Percentiles rank a stretch among this genome's conserved stretches.
phyloP scores from a whole-genome alignment of 176 grass and related monocot genomes.

The Puya raimondii region DNA sequence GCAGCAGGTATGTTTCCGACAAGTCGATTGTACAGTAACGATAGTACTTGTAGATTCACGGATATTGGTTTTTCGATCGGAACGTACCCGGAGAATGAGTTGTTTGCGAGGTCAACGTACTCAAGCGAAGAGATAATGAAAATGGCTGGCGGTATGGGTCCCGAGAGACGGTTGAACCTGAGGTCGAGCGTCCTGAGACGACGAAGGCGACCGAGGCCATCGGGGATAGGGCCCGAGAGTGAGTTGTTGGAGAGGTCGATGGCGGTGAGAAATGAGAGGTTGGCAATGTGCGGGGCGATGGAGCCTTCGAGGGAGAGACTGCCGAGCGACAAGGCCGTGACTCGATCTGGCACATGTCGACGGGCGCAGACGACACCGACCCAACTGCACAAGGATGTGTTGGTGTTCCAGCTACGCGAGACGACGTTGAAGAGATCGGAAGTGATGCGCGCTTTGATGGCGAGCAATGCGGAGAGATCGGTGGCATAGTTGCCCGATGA shows the following conservation, averaged over 20 bases:
- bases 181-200: slow-evolving; percentile 18
- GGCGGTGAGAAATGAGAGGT: slow-evolving; percentile 32
- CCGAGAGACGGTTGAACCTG: slow-evolving; percentile 24
- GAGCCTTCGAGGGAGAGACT: slow-evolving; percentile 12
- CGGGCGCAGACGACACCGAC: slow-evolving; percentile 17
- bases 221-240: slow-evolving; percentile 16
- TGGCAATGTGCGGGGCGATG: slow-evolving; percentile 17
- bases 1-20: slow-evolving; percentile 24
- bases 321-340: slow-evolving; percentile 12
- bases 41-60: slow-evolving; percentile 24
- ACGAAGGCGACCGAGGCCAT: slow-evolving; percentile 9
- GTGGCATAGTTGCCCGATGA: slow-evolving; percentile 1
- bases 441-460: slow-evolving; percentile 27
- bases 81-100: slow-evolving; percentile 27
- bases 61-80: slow-evolving; percentile 18
- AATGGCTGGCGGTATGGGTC: slow-evolving; percentile 25
- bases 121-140: slow-evolving; percentile 22
- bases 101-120: slow-evolving; percentile 3
- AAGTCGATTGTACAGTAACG: slow-evolving; percentile 22
- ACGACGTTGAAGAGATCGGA: slow-evolving; percentile 23
- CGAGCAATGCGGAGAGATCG: slow-evolving; percentile 27
- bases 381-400: slow-evolving; percentile 28
- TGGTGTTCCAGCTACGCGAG: slow-evolving; percentile 21
- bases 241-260: slow-evolving; percentile 26
- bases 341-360: not conserved